phyloP scores from a whole-genome alignment of 441 rosid species.

The Raphanus hybrid region DNA sequence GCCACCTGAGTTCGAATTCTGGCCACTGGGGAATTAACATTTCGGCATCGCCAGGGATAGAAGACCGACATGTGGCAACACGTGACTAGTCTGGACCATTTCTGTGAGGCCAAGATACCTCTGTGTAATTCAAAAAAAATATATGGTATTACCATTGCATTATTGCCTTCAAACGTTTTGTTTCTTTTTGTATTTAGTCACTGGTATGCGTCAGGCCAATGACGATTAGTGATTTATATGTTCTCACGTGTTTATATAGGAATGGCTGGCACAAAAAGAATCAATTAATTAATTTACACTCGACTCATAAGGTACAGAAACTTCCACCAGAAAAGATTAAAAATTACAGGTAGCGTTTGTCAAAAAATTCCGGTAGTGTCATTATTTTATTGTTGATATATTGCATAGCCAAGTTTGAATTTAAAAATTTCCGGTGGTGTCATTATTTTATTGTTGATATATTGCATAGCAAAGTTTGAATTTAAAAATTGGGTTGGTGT shows the following conservation, averaged over 20 bases:
- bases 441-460: constrained; percentile 18
- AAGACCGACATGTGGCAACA: too few species aligned
- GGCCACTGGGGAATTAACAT: too few species aligned
- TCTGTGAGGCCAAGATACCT: too few species aligned
- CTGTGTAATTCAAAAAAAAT: too few species aligned
- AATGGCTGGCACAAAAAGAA: constrained; percentile 19
- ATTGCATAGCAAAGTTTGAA: neutral
- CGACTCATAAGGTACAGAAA: constrained; percentile 32
- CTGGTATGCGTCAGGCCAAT: constrained; percentile 12
- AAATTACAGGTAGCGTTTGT: constrained; percentile 36
- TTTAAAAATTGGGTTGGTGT: constrained; percentile 31
- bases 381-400: constrained; percentile 19
- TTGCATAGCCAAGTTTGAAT: neutral
- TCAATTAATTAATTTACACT: neutral
- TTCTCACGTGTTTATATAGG: constrained; percentile 21
- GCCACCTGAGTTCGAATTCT: too few species aligned
- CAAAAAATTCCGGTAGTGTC: constrained; percentile 20
- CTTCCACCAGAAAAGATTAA: constrained; percentile 25
- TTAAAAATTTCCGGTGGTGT: constrained; percentile 19
- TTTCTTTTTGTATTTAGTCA: neutral
- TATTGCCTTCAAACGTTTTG: neutral
- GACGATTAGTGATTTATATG: neutral
- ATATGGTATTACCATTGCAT: neutral
- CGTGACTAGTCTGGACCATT: too few species aligned
- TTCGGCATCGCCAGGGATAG: too few species aligned